These are phyloP conservation scores for Cytidiella melzeri DNA, from an alignment of 768 basidiomycete species.

Conservation along the genomic window DNA sequence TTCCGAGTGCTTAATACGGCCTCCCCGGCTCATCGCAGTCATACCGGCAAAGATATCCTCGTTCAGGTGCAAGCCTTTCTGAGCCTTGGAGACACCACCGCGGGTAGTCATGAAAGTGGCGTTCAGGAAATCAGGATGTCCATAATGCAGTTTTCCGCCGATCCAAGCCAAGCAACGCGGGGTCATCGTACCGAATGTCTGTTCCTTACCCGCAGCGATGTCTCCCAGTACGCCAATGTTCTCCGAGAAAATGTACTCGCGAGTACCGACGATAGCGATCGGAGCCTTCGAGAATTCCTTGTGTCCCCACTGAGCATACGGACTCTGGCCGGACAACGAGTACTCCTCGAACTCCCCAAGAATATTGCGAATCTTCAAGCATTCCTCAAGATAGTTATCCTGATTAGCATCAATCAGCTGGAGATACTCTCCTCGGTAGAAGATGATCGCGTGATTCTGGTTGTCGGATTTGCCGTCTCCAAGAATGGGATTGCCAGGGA, in stretches of 20 bases:
- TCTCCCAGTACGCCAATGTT: constrained; percentile 99
- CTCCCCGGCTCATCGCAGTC: constrained; percentile 97
- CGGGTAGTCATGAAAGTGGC: constrained; percentile 98
- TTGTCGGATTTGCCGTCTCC: constrained; percentile 99
- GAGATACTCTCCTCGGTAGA: constrained; percentile 98
- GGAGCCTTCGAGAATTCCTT: constrained; percentile 88
- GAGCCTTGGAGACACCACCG: constrained; percentile 97
- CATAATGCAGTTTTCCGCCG: constrained; percentile 97
- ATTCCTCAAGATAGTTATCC: constrained; percentile 99
- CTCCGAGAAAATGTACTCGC: constrained; percentile 99
- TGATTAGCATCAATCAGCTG: constrained; percentile 99
- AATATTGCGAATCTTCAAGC: constrained; percentile 96
- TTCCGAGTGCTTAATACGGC: constrained; percentile 98
- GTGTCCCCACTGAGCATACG: constrained; percentile 94
- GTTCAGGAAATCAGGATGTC: constrained; percentile 98
- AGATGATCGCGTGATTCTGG: constrained; percentile 98
- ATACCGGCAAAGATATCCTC: constrained; percentile 99
- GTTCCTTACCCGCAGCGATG: constrained; percentile 98
- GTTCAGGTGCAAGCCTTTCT: constrained; percentile 97
- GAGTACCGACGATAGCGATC: constrained; percentile 95
- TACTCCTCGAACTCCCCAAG: constrained; percentile 98
- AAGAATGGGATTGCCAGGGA: constrained; percentile 97
- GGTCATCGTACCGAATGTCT: constrained; percentile 98
- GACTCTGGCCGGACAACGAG: constrained; percentile 83
- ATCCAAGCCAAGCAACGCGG: constrained; percentile 95